phyloP scores from a whole-genome alignment of 208 protist species.

The Crithidia brevicula region DNA sequence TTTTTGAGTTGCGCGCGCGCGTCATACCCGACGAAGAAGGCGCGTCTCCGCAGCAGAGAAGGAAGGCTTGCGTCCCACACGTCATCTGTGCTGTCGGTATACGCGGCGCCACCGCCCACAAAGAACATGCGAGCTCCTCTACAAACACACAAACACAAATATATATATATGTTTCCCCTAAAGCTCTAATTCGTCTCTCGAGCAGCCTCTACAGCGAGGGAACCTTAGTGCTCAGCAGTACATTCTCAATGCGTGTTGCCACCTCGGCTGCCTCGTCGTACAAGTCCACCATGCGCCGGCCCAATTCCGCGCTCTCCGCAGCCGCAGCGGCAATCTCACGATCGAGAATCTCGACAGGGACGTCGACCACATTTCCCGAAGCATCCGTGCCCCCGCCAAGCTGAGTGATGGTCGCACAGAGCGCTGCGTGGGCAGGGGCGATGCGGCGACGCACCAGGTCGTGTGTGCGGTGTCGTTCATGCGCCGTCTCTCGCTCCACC shows the following conservation, averaged over 20 bases:
- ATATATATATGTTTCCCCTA: no score
- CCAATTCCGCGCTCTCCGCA: slow-evolving; percentile 56
- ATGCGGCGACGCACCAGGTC: slow-evolving; percentile 25
- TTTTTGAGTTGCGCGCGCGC: no score
- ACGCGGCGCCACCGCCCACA: no score
- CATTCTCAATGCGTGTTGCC: slow-evolving; percentile 48
- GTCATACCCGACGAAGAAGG: no score
- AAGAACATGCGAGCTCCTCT: no score
- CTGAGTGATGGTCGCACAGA: slow-evolving; percentile 45
- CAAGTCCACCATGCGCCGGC: slow-evolving; percentile 57
- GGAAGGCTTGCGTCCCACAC: not conserved
- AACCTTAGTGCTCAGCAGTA: slow-evolving; percentile 48
- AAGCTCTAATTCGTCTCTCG: no score
- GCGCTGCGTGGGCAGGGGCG: slow-evolving; percentile 41
- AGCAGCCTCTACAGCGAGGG: slow-evolving; percentile 41
- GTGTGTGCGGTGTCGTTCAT: slow-evolving; percentile 57
- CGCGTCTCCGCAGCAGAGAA: no score
- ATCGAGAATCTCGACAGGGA: slow-evolving; percentile 63
- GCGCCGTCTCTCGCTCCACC: slow-evolving; percentile 63
- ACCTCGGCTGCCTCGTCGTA: slow-evolving; percentile 77
- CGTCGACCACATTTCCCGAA: slow-evolving; percentile 49
- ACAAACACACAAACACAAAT: no score
- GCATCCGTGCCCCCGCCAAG: slow-evolving; percentile 55
- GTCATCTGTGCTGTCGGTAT: no score
- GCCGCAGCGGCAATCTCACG: slow-evolving; percentile 57